A percentile compares a stretch with the other conserved stretches of the same genome.
Conservation (phyloP, 202 grass and related monocot genomes). For the Musa balbisiana region DNA sequence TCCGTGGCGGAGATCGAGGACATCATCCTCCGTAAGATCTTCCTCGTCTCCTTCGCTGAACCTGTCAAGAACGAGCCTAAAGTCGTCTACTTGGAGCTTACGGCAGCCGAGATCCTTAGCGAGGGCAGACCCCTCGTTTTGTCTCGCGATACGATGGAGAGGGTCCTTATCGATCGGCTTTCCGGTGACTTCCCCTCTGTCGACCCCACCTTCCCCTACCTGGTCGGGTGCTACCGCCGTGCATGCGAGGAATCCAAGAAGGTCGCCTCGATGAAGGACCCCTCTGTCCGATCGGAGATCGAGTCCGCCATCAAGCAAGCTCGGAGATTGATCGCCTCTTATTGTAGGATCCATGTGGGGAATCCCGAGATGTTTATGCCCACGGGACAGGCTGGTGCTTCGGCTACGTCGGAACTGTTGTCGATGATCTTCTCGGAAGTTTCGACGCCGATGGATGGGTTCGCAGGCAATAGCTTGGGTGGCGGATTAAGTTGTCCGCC, state of each 20-base stretch:
- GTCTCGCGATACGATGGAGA: constrained; percentile 51
- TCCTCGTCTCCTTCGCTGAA: constrained; percentile 68
- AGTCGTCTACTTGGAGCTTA: constrained; percentile 71
- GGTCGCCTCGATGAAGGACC: constrained; percentile 76
- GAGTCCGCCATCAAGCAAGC: constrained; percentile 45
- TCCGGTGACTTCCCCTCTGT: constrained; percentile 37
- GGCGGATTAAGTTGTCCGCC: constrained; percentile 40
- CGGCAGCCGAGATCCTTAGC: constrained; percentile 91
- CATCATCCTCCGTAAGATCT: constrained; percentile 98
- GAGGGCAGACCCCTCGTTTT: constrained; percentile 64
- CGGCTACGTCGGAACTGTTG: constrained; percentile 32
- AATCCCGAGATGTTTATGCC: constrained; percentile 58
- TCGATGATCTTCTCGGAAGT: constrained; percentile 69
- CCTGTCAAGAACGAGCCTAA: constrained; percentile 30
- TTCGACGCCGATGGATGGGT: constrained; percentile 42
- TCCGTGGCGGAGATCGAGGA: constrained; percentile 80
- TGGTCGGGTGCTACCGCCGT: constrained; percentile 61
- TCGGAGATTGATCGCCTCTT: constrained; percentile 58
- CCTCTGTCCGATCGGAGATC: constrained; percentile 39
- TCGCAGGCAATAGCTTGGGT: constrained; percentile 31
- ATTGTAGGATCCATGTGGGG: constrained; percentile 61
- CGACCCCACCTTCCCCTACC: constrained; percentile 46
- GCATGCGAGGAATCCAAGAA: constrained; percentile 64
- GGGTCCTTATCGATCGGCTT: constrained; percentile 81
- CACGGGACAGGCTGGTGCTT: neutral